Evolutionary conservation across 768 basidiomycete species (phyloP), one percentile per base, ranked within the genome.

Genomic region (Pholiota microspora): DNA sequence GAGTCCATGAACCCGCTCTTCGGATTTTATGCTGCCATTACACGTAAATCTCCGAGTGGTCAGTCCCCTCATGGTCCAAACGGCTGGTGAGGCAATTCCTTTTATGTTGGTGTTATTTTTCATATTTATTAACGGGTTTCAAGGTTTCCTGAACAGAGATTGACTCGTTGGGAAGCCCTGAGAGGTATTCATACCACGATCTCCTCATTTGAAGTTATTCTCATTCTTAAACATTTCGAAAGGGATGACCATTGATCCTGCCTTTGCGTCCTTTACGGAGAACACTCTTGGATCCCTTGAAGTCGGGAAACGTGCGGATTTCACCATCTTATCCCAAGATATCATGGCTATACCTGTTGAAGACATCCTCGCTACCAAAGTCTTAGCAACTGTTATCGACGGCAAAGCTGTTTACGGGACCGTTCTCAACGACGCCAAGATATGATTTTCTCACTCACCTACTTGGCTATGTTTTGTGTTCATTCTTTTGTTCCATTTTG

Each of bases 161-260:
- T 97, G 56, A 85, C 84, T 18, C 80, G 93, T 7, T 69, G 76
- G 56, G 89, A 96, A 69, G 88, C 94, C 5, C 72, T 96, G 18
- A 77, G 80, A 77, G 89, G 88, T 83, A 58, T 46, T 60, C 8
- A 27, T 38, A 23, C 24, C 35, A 24, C 16, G 29, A 44, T 35
- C 53, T 9, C 0, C 38, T 34, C n/a, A 18, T n/a, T n/a, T n/a
- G 21, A 3, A 27, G 21, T 8, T 47, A 18, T 18, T 53, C 24
- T 25, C n/a, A 38, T 48, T 38, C 32, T 38, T 52, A 27, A 44
- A 44, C 47, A 18, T 23, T 24, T 51, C 21, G 46, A 35, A 52
- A 89, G 88, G 92, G 16, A 90, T 95, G 85, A 95, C 93, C 2
- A 80, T 91, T 32, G 87, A 92, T 62, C 82, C 91, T 6, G 93